These are phyloP conservation scores for Ceratocystis alfenasii DNA, from an alignment of 2,329 filamentous ascomycete species.

Conservation along the genomic window DNA sequence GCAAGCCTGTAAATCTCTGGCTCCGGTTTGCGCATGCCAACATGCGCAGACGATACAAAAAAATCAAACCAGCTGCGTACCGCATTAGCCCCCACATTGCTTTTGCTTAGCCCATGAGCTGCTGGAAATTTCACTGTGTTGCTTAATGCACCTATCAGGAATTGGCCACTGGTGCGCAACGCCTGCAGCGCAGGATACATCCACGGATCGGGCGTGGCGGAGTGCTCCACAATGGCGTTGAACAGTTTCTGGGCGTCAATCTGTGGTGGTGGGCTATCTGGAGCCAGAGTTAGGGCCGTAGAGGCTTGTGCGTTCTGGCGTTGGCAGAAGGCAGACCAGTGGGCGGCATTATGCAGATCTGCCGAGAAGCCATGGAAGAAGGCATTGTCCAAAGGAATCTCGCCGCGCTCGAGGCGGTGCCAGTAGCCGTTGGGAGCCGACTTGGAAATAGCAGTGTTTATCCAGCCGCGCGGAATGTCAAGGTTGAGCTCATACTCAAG, in stretches of 20 bases:
- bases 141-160: constrained; percentile 68
- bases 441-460: constrained; percentile 79
- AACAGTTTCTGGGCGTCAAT: constrained; percentile 73
- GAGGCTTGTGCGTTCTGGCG: constrained; percentile 29
- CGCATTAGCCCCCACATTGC: constrained; percentile 39
- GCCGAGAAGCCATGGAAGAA: constrained; percentile 67
- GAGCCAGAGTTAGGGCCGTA: background rate
- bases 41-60: constrained; percentile 75
- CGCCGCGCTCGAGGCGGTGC: constrained; percentile 78
- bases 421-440: constrained; percentile 69
- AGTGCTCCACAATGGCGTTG: constrained; percentile 76
- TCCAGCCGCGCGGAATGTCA: constrained; percentile 72
- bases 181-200: constrained; percentile 73
- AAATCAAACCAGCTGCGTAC: constrained; percentile 65
- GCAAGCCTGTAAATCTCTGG: constrained; percentile 67
- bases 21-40: constrained; percentile 80
- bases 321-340: constrained; percentile 60
- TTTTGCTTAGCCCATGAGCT: constrained; percentile 52
- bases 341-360: constrained; percentile 54
- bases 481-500: constrained; percentile 72
- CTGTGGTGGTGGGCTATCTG: constrained; percentile 47
- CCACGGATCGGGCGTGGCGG: constrained; percentile 63
- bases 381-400: constrained; percentile 57
- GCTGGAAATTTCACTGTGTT: constrained; percentile 83
- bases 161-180: constrained; percentile 51